phyloP scores from a whole-genome alignment of 2,329 filamentous ascomycete genomes.

The Neofusicoccum sp. region DNA sequence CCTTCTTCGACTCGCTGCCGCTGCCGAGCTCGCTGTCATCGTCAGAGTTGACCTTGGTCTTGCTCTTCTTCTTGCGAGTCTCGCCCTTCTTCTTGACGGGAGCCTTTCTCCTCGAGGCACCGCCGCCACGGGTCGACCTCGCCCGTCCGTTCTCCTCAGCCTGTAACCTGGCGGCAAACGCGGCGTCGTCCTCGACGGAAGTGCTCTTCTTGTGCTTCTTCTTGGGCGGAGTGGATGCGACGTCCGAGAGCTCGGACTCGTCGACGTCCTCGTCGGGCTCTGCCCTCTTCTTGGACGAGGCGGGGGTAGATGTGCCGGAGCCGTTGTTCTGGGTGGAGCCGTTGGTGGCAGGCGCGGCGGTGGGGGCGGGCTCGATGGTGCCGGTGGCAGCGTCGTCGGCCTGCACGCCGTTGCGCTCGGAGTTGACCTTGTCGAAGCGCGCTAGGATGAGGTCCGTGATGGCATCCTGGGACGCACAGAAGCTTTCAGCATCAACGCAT shows the following conservation, averaged over 20 bases:
- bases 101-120: conserved; percentile 53
- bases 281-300: conserved; percentile 41
- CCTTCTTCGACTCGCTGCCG: conserved; percentile 58
- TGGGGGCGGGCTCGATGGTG: conserved; percentile 39
- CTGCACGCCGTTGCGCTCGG: conserved; percentile 24
- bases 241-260: conserved; percentile 43
- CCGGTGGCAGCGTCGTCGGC: conserved; percentile 38
- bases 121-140: conserved; percentile 74
- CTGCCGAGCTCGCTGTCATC: conserved; percentile 73
- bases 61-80: conserved; percentile 68
- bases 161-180: conserved; percentile 82
- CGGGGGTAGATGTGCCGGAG: conserved; percentile 15
- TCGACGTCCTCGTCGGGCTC: conserved; percentile 30
- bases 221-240: conserved; percentile 44
- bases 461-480: conserved; percentile 32
- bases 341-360: conserved; percentile 26
- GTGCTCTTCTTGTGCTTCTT: conserved; percentile 65
- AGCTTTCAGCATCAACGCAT: not conserved
- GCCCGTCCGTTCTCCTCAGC: conserved; percentile 82
- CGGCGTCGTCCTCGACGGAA: conserved; percentile 77
- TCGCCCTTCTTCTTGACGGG: conserved; percentile 59
- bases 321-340: conserved; percentile 27
- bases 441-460: conserved; percentile 49
- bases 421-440: conserved; percentile 50
- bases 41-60: conserved; percentile 70